Conservation (phyloP, 2,329 filamentous ascomycete genomes). For the Fusarium brevicatenulatum region DNA sequence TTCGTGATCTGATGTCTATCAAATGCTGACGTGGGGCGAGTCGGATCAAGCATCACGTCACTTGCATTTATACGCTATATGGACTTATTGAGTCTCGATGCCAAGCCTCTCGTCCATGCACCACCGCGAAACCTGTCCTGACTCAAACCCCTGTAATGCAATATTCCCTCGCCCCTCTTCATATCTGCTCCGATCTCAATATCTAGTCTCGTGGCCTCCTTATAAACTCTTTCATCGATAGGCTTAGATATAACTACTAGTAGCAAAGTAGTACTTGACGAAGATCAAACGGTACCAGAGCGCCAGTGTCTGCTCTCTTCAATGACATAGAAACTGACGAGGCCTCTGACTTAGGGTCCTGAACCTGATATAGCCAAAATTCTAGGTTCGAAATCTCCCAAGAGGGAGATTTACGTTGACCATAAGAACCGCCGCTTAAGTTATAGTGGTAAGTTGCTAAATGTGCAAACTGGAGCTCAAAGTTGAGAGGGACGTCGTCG, state of each 20-base stretch:
- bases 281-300: background rate
- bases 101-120: background rate
- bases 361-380: background rate
- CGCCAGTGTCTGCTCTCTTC: background rate
- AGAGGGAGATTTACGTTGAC: background rate
- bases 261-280: background rate
- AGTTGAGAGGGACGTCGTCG: background rate
- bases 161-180: no score
- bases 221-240: background rate
- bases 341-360: background rate
- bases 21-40: background rate
- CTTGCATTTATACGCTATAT: background rate
- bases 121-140: no score
- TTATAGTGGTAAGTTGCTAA: background rate
- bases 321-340: background rate
- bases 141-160: background rate
- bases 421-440: background rate
- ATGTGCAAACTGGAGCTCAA: background rate
- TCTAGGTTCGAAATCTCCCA: background rate
- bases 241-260: background rate
- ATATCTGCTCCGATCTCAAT: background rate
- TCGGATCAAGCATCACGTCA: background rate
- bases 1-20: background rate
- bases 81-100: background rate
- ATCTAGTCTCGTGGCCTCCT: accelerated